Conservation (phyloP, 495 filamentous ascomycete species). For the Penicillium arizonense region DNA sequence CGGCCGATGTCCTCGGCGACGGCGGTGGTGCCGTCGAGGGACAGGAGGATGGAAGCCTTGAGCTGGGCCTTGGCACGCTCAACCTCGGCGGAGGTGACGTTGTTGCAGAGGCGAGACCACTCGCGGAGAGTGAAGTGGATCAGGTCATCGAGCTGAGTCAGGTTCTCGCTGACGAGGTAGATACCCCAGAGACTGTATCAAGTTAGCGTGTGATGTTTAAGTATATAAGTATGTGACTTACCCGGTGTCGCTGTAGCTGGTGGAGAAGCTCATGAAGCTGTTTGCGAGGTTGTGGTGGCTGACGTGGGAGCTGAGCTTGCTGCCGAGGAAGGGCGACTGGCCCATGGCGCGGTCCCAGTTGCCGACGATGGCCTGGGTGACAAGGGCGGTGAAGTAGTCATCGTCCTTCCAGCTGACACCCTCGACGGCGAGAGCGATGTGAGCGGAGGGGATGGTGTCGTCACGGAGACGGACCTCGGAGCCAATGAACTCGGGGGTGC, state of each 20-base stretch:
- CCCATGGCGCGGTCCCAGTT: conserved; percentile 99
- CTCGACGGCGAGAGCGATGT: conserved; percentile 98
- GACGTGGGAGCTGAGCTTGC: conserved; percentile 93
- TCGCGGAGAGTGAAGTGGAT: conserved; percentile 98
- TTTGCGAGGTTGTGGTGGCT: conserved; percentile 93
- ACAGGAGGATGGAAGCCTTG: conserved; percentile 95
- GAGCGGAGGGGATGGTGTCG: conserved; percentile 91
- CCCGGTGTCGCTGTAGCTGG: conserved; percentile 99
- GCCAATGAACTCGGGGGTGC: conserved; percentile 89
- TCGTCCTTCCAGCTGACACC: conserved; percentile 99
- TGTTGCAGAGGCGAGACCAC: conserved; percentile 88
- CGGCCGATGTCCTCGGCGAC: conserved; percentile 98
- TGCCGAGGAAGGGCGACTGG: conserved; percentile 91
- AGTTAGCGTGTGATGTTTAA: conserved; percentile 10
- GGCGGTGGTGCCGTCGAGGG: conserved; percentile 94
- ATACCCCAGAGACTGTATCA: conserved; percentile 89
- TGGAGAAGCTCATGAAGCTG: conserved; percentile 99
- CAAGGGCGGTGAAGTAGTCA: conserved; percentile 97
- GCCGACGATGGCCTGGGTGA: conserved; percentile 97
- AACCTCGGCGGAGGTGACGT: conserved; percentile 83
- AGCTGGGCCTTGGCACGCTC: conserved; percentile 99
- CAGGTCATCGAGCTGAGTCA: conserved; percentile 86
- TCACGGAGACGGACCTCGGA: conserved; percentile 94
- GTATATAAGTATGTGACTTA: conserved; percentile 41
- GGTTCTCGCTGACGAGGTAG: conserved; percentile 91